These are phyloP conservation scores for Solanum paucissectum DNA, from an alignment of 257 asterid genomes.

Conservation along the genomic window DNA sequence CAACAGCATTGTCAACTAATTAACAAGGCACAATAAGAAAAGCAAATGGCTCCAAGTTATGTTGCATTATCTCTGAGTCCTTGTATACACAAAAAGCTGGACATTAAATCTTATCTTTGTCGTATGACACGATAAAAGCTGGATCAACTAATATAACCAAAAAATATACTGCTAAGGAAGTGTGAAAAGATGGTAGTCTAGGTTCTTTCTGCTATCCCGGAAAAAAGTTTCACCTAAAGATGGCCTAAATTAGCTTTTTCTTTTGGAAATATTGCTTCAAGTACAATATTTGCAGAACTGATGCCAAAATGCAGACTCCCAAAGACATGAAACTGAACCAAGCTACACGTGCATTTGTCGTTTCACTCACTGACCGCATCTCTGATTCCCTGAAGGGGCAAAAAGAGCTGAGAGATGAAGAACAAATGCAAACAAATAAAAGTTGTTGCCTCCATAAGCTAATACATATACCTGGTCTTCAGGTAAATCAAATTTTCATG, in stretches of 20 bases:
- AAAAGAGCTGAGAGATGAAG: neutral
- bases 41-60: neutral
- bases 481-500: slow-evolving; percentile 73
- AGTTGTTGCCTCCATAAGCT: neutral
- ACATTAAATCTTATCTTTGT: neutral
- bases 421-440: neutral
- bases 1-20: neutral
- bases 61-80: neutral
- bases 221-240: slow-evolving; percentile 13
- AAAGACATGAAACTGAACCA: slow-evolving; percentile 71
- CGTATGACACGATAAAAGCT: neutral
- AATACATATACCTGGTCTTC: slow-evolving; percentile 43
- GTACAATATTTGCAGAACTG: slow-evolving; percentile 46
- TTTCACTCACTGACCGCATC: slow-evolving; percentile 56
- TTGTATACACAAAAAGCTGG: neutral
- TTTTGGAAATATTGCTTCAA: slow-evolving; percentile 67
- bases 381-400: slow-evolving; percentile 58
- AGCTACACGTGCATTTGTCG: slow-evolving; percentile 63
- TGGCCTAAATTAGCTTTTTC: slow-evolving; percentile 77
- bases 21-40: neutral
- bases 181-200: neutral
- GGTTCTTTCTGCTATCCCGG: slow-evolving; percentile 1
- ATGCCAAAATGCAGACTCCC: slow-evolving; percentile 59
- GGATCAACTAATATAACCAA: neutral
- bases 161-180: neutral